phyloP scores from a whole-genome alignment of 257 asterid species.

The Solanum sejunctum region DNA sequence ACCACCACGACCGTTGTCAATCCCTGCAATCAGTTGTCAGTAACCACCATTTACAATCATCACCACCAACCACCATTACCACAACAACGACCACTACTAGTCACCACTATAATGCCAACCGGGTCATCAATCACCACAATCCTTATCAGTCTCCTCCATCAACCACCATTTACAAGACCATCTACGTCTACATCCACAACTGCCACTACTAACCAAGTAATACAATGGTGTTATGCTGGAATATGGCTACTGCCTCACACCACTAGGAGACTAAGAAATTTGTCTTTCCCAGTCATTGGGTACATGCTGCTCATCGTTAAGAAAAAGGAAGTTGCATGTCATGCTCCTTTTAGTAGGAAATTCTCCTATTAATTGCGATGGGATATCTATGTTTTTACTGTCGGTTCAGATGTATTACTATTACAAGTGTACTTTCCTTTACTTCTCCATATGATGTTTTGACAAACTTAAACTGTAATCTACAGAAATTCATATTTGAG shows the following conservation, averaged over 20 bases:
- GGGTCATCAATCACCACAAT: too few relatives aligned
- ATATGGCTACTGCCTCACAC: neutral
- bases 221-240: neutral
- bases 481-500: slow-evolving; percentile 93
- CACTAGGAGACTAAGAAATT: neutral
- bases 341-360: neutral
- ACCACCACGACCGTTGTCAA: too few relatives aligned
- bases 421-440: neutral
- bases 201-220: neutral
- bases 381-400: neutral
- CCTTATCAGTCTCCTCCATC: too few relatives aligned
- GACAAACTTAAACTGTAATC: neutral
- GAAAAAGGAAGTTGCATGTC: neutral
- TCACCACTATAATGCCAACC: too few relatives aligned
- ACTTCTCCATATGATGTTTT: neutral
- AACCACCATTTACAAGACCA: too few relatives aligned
- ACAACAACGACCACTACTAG: too few relatives aligned
- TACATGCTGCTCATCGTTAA: neutral
- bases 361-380: neutral
- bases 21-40: too few relatives aligned
- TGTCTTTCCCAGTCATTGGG: neutral
- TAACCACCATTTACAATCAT: too few relatives aligned
- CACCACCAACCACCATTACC: too few relatives aligned
- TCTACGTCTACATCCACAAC: too few relatives aligned
- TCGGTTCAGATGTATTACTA: neutral